Conservation (phyloP, 129 eudicot genomes). For the Flaveria brownii region DNA sequence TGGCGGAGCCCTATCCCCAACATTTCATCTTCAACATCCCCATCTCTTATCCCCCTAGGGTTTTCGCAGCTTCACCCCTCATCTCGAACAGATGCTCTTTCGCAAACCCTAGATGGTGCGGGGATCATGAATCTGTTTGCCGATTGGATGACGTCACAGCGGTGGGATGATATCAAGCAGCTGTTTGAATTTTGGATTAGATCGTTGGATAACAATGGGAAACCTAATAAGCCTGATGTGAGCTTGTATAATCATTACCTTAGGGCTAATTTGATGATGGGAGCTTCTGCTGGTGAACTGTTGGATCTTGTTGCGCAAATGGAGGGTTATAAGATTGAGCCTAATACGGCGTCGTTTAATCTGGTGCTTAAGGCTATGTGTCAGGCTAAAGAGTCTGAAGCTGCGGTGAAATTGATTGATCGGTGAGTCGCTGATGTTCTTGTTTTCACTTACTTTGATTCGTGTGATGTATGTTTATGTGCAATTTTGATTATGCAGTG, state of each 20-base stretch:
- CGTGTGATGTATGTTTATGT: no score
- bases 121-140: slow-evolving; percentile 56
- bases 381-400: slow-evolving; percentile 37
- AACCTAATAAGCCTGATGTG: slow-evolving; percentile 72
- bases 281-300: slow-evolving; percentile 54
- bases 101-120: slow-evolving; percentile 45
- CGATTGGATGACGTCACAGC: slow-evolving; percentile 57
- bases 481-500: no score
- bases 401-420: slow-evolving; percentile 62
- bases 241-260: slow-evolving; percentile 65
- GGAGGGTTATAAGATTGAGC: slow-evolving; percentile 48
- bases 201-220: slow-evolving; percentile 59
- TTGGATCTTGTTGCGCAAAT: slow-evolving; percentile 56
- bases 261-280: slow-evolving; percentile 73
- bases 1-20: slow-evolving; percentile 59
- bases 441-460: background rate
- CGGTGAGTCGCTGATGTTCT: slow-evolving; percentile 39
- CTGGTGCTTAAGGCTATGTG: slow-evolving; percentile 70
- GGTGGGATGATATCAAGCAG: slow-evolving; percentile 58
- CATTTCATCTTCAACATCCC: slow-evolving; percentile 21
- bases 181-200: slow-evolving; percentile 72
- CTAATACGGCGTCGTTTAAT: slow-evolving; percentile 80
- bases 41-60: slow-evolving; percentile 40
- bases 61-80: slow-evolving; percentile 26
- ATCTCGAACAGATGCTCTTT: slow-evolving; percentile 34